phyloP scores from a whole-genome alignment of 2,329 filamentous ascomycete genomes.

The Exophiala oligosperma region DNA sequence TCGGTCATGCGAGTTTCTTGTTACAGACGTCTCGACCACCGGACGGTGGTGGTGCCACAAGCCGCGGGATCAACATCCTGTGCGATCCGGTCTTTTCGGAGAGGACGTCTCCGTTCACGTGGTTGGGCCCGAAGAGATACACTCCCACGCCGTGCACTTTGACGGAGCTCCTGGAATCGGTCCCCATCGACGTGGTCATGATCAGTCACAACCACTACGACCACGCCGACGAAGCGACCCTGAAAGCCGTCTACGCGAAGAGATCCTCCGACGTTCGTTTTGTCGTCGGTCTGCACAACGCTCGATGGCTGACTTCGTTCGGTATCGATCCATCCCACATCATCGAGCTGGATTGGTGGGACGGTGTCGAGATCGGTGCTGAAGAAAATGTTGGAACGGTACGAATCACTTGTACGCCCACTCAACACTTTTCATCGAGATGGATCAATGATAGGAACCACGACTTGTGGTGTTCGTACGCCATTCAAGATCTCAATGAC shows the following conservation, averaged over 20 bases:
- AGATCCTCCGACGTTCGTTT: conserved; percentile 48
- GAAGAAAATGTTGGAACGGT: conserved; percentile 37
- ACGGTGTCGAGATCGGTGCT: conserved; percentile 39
- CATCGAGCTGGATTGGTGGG: conserved; percentile 53
- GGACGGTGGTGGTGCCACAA: conserved; percentile 8
- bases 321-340: conserved; percentile 42
- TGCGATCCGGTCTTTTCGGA: conserved; percentile 57
- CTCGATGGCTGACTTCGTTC: conserved; percentile 24
- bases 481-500: conserved; percentile 34
- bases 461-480: conserved; percentile 52
- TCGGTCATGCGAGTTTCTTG: conserved; percentile 53
- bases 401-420: conserved; percentile 47
- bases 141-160: conserved; percentile 52
- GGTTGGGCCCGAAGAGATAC: conserved; percentile 53
- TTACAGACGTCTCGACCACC: conserved; percentile 40
- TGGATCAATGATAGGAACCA: conserved; percentile 40
- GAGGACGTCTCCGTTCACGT: conserved; percentile 48
- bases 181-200: conserved; percentile 48
- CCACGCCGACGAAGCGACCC: conserved; percentile 51
- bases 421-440: conserved; percentile 50
- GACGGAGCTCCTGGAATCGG: conserved; percentile 47
- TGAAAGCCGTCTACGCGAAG: conserved; percentile 41
- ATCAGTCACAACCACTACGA: conserved; percentile 61
- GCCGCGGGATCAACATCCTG: conserved; percentile 47
- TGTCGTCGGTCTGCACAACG: conserved; percentile 42